These are phyloP conservation scores for Nasturtium officinale DNA, from an alignment of 345 rosid species.

Conservation along the genomic window DNA sequence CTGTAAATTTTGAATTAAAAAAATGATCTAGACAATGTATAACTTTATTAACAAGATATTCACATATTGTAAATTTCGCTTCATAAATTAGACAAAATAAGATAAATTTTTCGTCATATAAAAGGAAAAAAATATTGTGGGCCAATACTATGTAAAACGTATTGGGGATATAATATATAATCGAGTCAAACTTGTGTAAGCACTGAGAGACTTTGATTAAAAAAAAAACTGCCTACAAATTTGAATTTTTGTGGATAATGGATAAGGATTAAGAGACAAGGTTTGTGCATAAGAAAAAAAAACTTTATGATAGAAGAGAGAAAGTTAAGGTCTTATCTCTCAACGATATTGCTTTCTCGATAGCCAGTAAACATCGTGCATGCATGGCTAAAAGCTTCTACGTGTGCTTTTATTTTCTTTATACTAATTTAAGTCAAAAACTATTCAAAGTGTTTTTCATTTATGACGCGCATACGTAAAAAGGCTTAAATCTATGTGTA, in stretches of 20 bases:
- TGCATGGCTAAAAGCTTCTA: slow-evolving; percentile 46
- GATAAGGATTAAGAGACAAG: slow-evolving; percentile 40
- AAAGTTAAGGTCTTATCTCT: slow-evolving; percentile 43
- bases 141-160: slow-evolving; percentile 11
- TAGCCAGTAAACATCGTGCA: slow-evolving; percentile 40
- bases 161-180: neutral
- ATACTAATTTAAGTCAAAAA: slow-evolving; percentile 13
- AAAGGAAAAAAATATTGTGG: slow-evolving; percentile 28
- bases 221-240: slow-evolving; percentile 35
- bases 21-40: neutral
- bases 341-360: slow-evolving; percentile 31
- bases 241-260: slow-evolving; percentile 33
- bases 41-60: slow-evolving; percentile 14
- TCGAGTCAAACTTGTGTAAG: slow-evolving; percentile 35
- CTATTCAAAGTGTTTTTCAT: slow-evolving; percentile 31
- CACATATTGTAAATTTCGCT: slow-evolving; percentile 1
- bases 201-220: neutral
- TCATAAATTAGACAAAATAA: neutral
- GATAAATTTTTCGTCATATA: slow-evolving; percentile 6
- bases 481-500: slow-evolving; percentile 41
- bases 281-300: slow-evolving; percentile 8
- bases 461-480: slow-evolving; percentile 47
- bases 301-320: slow-evolving; percentile 17
- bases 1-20: neutral
- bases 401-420: slow-evolving; percentile 34